These are phyloP conservation scores for Neurospora sp. DNA, from an alignment of 495 filamentous ascomycete species.

Conservation along the genomic window DNA sequence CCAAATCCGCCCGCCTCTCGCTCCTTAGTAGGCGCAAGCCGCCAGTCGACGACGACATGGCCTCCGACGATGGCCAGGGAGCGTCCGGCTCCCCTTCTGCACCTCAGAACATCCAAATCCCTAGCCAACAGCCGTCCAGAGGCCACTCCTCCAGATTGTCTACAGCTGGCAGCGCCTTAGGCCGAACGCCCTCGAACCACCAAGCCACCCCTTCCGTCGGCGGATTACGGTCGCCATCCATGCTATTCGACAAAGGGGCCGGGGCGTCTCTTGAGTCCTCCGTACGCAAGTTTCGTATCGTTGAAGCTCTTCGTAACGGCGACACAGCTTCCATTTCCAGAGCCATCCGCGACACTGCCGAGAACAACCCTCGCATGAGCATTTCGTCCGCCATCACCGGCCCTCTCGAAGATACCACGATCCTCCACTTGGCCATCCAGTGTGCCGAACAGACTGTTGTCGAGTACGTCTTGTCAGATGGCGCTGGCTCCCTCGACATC, in stretches of 20 bases:
- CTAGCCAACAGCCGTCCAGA: constrained; percentile 19
- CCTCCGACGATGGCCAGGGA: constrained; percentile 29
- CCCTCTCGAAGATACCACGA: constrained; percentile 66
- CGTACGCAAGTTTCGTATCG: constrained; percentile 84
- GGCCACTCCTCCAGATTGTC: constrained; percentile 36
- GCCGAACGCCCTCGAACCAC: constrained; percentile 26
- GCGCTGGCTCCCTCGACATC: constrained; percentile 58
- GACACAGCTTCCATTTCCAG: constrained; percentile 85
- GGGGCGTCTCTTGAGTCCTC: constrained; percentile 78
- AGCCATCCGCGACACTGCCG: constrained; percentile 63
- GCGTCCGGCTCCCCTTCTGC: constrained; percentile 19
- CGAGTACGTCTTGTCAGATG: constrained; percentile 81
- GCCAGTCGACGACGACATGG: constrained; percentile 33
- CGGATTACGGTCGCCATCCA: constrained; percentile 18
- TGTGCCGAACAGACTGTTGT: constrained; percentile 92
- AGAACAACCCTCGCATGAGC: constrained; percentile 38
- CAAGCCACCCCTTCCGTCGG: constrained; percentile 14
- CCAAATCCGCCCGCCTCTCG: constrained; percentile 41
- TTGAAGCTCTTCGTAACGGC: constrained; percentile 81
- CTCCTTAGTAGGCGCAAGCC: constrained; percentile 36
- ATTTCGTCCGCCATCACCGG: constrained; percentile 42
- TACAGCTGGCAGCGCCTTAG: constrained; percentile 21
- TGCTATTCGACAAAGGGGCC: constrained; percentile 28
- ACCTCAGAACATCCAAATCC: constrained; percentile 24
- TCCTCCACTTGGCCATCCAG: constrained; percentile 91